Evolutionary conservation across 2,329 filamentous ascomycete species (phyloP).

Genomic region (Akanthomyces dipterigenus): DNA sequence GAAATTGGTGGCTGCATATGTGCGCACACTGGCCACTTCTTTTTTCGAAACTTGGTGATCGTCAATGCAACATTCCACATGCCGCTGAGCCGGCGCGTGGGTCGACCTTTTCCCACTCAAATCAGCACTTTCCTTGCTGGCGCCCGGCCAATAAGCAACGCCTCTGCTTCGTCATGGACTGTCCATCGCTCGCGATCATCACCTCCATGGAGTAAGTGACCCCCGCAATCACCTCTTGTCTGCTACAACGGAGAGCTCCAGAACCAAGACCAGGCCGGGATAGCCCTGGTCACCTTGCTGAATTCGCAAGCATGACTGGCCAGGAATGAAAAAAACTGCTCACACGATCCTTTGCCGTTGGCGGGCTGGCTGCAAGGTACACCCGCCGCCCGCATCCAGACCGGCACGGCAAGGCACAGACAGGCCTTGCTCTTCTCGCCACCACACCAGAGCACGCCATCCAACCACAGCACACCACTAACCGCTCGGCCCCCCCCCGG

Average conservation of each 20-base stretch:
- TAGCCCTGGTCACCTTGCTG: too few relatives aligned
- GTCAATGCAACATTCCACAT: background rate
- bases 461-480: too few relatives aligned
- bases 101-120: background rate
- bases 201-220: background rate
- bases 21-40: background rate
- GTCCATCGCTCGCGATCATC: slow-evolving; percentile 1
- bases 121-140: background rate
- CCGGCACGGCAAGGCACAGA: too few relatives aligned
- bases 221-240: background rate
- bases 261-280: too few relatives aligned
- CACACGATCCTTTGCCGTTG: too few relatives aligned
- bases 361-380: too few relatives aligned
- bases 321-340: too few relatives aligned
- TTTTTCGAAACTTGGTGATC: background rate
- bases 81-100: background rate
- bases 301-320: too few relatives aligned
- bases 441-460: too few relatives aligned
- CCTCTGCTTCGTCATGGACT: background rate
- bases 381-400: too few relatives aligned
- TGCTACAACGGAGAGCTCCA: background rate
- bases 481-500: too few relatives aligned
- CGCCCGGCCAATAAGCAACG: background rate
- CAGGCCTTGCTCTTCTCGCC: too few relatives aligned
- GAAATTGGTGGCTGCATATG: background rate